A percentile compares a stretch with the other conserved stretches of the same genome.
Evolutionary conservation across 2,329 filamentous ascomycete genomes (phyloP).

Genomic region (Lasiodiplodia theobromae): DNA sequence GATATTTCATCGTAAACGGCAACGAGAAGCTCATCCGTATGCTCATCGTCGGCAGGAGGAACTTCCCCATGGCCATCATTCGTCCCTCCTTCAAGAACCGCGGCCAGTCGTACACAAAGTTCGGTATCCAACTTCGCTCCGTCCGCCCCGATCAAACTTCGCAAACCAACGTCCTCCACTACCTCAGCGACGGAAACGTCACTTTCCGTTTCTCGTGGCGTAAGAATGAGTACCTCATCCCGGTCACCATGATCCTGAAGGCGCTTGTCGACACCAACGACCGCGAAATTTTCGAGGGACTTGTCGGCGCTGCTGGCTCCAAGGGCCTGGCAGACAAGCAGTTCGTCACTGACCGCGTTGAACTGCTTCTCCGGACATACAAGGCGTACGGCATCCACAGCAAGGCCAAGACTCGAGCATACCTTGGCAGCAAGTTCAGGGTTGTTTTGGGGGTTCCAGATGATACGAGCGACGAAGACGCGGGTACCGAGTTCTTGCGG

Average conservation of each 20-base stretch:
- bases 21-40: constrained; percentile 97
- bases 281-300: constrained; percentile 91
- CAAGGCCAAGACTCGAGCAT: constrained; percentile 80
- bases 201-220: constrained; percentile 98
- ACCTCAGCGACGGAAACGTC: constrained; percentile 92
- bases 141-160: constrained; percentile 97
- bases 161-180: constrained; percentile 96
- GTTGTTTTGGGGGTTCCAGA: constrained; percentile 84
- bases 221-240: constrained; percentile 96
- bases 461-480: constrained; percentile 85
- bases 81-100: constrained; percentile 89
- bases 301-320: constrained; percentile 79
- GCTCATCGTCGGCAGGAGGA: constrained; percentile 86
- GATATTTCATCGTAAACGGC: constrained; percentile 97
- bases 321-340: constrained; percentile 81
- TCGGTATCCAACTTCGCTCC: constrained; percentile 88
- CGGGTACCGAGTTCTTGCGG: constrained; percentile 87
- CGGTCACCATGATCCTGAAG: constrained; percentile 96
- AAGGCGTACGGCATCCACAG: constrained; percentile 87
- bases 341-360: constrained; percentile 92
- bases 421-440: constrained; percentile 89
- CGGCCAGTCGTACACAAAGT: constrained; percentile 86
- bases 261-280: constrained; percentile 96
- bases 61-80: constrained; percentile 94
- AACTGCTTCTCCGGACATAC: constrained; percentile 90